These are phyloP conservation scores for Osmozyma mogii DNA, from an alignment of 805 yeast species.

Conservation along the genomic window DNA sequence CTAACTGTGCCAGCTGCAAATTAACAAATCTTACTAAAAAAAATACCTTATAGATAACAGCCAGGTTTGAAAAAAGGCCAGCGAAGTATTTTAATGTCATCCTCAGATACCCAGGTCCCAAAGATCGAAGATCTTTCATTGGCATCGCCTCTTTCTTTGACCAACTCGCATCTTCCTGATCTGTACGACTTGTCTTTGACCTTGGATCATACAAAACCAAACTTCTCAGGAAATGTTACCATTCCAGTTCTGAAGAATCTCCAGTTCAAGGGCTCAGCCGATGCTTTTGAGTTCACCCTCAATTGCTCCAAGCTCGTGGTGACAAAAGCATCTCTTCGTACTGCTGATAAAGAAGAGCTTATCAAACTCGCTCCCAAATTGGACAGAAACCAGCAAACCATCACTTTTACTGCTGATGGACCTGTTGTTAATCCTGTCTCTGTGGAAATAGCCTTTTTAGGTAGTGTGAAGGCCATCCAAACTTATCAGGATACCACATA, in stretches of 20 bases:
- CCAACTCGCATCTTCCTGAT: constrained; percentile 29
- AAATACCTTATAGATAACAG: no score
- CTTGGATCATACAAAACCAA: constrained; percentile 38
- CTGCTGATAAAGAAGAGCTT: no score
- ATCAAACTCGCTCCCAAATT: no score
- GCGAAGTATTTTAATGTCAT: no score
- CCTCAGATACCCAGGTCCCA: no score
- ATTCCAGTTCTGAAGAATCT: constrained; percentile 23
- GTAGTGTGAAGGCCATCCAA: constrained; percentile 41
- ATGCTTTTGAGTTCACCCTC: constrained; percentile 20
- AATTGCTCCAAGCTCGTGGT: constrained; percentile 37
- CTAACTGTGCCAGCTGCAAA: no score
- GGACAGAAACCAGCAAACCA: constrained; percentile 34
- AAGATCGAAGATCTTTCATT: no score
- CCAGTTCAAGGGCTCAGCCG: constrained; percentile 5
- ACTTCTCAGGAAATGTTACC: constrained; percentile 36
- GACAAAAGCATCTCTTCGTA: constrained; percentile 22
- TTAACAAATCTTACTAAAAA: no score
- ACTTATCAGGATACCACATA: constrained; percentile 49
- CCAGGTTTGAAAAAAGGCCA: no score
- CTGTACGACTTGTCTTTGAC: constrained; percentile 30
- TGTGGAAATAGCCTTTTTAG: constrained; percentile 36
- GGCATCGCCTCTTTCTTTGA: constrained; percentile 17
- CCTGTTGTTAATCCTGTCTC: constrained; percentile 5
- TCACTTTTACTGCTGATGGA: constrained; percentile 19